These are phyloP conservation scores for Backusella parvicylindrica DNA, from an alignment of 192 early-diverging fungal species.

Conservation along the genomic window DNA sequence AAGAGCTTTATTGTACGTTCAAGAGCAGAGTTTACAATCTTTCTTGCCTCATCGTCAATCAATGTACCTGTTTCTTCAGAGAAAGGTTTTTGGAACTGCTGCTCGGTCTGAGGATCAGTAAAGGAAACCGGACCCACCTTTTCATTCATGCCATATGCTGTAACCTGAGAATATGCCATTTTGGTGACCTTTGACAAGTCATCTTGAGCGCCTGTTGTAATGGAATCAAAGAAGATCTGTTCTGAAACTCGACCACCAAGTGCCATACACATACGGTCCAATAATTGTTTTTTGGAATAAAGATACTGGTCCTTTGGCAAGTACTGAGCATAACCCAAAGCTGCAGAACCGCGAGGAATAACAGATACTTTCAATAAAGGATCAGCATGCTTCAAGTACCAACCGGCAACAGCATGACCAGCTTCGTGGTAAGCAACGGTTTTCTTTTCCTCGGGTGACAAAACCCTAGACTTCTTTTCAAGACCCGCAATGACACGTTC, in stretches of 20 bases:
- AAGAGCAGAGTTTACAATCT: conserved; percentile 78
- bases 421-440: conserved; percentile 99
- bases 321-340: conserved; percentile 98
- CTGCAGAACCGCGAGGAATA: conserved; percentile 94
- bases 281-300: conserved; percentile 87
- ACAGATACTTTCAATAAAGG: conserved; percentile 97
- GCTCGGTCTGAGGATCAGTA: conserved; percentile 62
- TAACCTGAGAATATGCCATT: conserved; percentile 94
- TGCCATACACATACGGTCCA: conserved; percentile 91
- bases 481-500: conserved; percentile 98
- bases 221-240: conserved; percentile 87
- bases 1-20: conserved; percentile 80
- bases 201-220: conserved; percentile 95
- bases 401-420: conserved; percentile 97
- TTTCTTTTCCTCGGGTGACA: conserved; percentile 97
- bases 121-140: conserved; percentile 86
- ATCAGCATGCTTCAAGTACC: conserved; percentile 95
- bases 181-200: conserved; percentile 96
- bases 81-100: conserved; percentile 92
- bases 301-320: conserved; percentile 96
- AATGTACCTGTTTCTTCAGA: conserved; percentile 90
- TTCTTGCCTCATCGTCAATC: conserved; percentile 94
- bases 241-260: conserved; percentile 85
- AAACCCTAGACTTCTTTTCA: conserved; percentile 94
- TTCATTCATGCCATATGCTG: conserved; percentile 92